Evolutionary conservation across 176 grass and related monocot species (phyloP).

Genomic region (Musa acuminata): DNA sequence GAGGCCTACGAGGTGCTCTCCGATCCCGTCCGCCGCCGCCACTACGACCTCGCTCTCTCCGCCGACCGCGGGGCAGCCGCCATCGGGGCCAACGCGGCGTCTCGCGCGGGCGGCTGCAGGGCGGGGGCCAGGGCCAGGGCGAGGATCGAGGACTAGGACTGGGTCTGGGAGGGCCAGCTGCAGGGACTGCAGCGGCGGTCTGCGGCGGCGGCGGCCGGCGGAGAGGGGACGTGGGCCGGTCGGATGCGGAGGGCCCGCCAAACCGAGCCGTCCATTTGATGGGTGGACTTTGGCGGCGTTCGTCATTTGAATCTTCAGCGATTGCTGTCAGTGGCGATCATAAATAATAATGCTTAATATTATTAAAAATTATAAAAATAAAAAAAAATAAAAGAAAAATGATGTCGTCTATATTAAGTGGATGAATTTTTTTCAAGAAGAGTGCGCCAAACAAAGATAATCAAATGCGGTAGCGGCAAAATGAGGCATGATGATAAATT

Average conservation of each 20-base stretch:
- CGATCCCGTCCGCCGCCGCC: constrained; percentile 44
- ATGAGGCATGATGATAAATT: too few species aligned
- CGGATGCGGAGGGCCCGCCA: constrained; percentile 32
- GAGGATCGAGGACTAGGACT: constrained; percentile 45
- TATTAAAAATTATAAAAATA: too few species aligned
- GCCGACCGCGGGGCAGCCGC: constrained; percentile 15
- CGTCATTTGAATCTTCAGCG: too few species aligned
- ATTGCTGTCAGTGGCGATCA: too few species aligned
- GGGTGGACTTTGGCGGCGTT: background rate
- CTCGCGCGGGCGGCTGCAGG: background rate
- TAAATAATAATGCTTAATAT: too few species aligned
- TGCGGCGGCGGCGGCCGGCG: background rate
- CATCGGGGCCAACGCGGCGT: background rate
- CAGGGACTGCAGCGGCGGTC: background rate
- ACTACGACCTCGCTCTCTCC: constrained; percentile 51
- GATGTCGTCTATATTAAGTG: too few species aligned
- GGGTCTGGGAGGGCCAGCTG: constrained; percentile 37
- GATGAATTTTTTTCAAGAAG: too few species aligned
- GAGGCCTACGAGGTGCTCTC: constrained; percentile 87
- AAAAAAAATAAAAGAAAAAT: too few species aligned
- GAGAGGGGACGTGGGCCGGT: constrained; percentile 44
- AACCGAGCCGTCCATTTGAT: background rate
- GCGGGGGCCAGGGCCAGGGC: background rate
- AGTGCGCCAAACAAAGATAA: too few species aligned
- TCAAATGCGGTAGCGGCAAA: too few species aligned